Conservation (phyloP, 305 asterid genomes). For the Fraxinus greggii region DNA sequence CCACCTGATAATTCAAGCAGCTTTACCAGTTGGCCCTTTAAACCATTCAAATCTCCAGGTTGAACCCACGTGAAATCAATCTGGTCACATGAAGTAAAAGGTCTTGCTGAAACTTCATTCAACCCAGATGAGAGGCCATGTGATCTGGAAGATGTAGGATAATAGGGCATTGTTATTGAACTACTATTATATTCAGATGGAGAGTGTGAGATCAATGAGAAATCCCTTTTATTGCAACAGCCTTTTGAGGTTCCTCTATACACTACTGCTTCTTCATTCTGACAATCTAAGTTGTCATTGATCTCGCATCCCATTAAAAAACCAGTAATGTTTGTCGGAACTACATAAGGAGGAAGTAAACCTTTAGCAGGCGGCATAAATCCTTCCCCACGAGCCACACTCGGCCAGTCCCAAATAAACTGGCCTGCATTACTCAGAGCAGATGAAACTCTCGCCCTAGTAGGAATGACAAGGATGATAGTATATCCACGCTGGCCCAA, state of each 20-base stretch:
- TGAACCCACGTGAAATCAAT: slow-evolving; percentile 67
- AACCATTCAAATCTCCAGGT: slow-evolving; percentile 82
- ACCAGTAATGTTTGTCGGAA: slow-evolving; percentile 40
- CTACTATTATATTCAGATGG: slow-evolving; percentile 40
- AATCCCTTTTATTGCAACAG: slow-evolving; percentile 39
- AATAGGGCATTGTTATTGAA: slow-evolving; percentile 37
- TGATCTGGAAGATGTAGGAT: slow-evolving; percentile 37
- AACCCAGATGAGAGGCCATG: slow-evolving; percentile 38
- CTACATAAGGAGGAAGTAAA: slow-evolving; percentile 32
- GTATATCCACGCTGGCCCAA: slow-evolving; percentile 94
- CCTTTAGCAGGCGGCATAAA: slow-evolving; percentile 58
- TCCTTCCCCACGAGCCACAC: slow-evolving; percentile 86
- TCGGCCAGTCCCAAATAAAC: slow-evolving; percentile 91
- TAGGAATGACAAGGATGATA: slow-evolving; percentile 80
- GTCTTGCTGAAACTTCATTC: slow-evolving; percentile 43
- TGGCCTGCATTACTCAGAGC: slow-evolving; percentile 86
- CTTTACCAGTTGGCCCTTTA: slow-evolving; percentile 73
- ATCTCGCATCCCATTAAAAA: slow-evolving; percentile 42
- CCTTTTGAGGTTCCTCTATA: slow-evolving; percentile 55
- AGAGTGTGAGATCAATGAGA: slow-evolving; percentile 54
- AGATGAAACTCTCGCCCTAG: slow-evolving; percentile 66
- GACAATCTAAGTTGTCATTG: slow-evolving; percentile 44
- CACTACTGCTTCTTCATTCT: slow-evolving; percentile 73
- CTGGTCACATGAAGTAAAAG: slow-evolving; percentile 30
- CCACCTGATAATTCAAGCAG: slow-evolving; percentile 77